Evolutionary conservation across 805 yeast species (phyloP).

Genomic region (Myxozyma lipomycoides): DNA sequence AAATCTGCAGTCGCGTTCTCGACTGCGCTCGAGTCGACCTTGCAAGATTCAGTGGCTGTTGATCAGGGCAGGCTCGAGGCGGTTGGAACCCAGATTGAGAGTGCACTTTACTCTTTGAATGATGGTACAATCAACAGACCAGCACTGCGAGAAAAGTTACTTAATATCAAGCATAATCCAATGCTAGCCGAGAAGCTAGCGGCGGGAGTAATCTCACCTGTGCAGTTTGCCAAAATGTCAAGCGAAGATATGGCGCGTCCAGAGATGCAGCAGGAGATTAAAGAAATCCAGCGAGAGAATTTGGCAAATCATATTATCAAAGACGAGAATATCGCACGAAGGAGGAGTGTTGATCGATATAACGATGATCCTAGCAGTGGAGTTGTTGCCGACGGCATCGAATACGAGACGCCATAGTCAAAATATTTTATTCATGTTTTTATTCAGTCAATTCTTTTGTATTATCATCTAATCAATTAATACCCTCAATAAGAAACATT

Average conservation of each 20-base stretch:
- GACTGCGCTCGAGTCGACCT: slow-evolving; percentile 4
- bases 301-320: slow-evolving; percentile 3
- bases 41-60: neutral
- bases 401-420: slow-evolving; percentile 4
- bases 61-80: neutral
- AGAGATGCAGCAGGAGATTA: neutral
- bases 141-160: slow-evolving; percentile 42
- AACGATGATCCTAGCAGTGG: neutral
- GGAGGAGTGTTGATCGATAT: neutral
- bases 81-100: slow-evolving; percentile 12
- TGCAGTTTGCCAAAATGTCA: slow-evolving; percentile 14
- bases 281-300: slow-evolving; percentile 6
- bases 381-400: slow-evolving; percentile 4
- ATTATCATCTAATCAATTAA: neutral
- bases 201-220: slow-evolving; percentile 8
- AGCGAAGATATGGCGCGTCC: slow-evolving; percentile 13
- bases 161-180: slow-evolving; percentile 28
- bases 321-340: slow-evolving; percentile 1
- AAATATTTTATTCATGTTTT: too few relatives aligned
- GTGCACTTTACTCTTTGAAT: slow-evolving; percentile 6
- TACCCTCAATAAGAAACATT: neutral
- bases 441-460: too few relatives aligned
- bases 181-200: slow-evolving; percentile 5
- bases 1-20: slow-evolving; percentile 10
- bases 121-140: slow-evolving; percentile 36